Evolutionary conservation across 805 yeast genomes (phyloP), one percentile per base, ranked within the genome.

Genomic region (Myxozyma vanderwaltii): DNA sequence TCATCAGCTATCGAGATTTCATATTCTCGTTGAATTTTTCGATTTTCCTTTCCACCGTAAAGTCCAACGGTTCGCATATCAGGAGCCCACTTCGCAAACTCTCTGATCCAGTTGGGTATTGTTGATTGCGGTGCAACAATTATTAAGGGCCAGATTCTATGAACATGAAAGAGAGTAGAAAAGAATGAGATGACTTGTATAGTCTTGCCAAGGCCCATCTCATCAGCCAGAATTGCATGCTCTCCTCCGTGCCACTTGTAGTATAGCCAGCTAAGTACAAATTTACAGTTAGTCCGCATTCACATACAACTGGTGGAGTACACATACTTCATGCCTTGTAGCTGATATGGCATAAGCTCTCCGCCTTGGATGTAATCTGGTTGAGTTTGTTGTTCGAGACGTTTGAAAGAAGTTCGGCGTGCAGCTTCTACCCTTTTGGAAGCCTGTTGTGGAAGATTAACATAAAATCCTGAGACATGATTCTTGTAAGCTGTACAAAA

Each of bases 1-100:
- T 17, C 33, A 24, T 40, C 51, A 7, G 36, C 24, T 33, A 35
- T 27, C 17, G 19, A 26, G 67, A 61, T 63, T 63, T 47, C 67
- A 63, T n/a, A 68, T 58, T 67, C 39, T 27, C 82, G 73, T 41
- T 84, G 66, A 8, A 67, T 64, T 1, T 72, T 73, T 36, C 96
- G 79, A 15, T 77, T 81, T 4, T 74, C 77, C 63, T 86, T 86
- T n/a, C 75, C 50, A 0, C 95, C 96, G 59, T 91, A 2, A 96
- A 86, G 71, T 91, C 98, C 44, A 90, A 74, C 51, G 91, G 91
- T 83, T 61, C 97, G 74, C 35, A 94, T 77, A 0, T 96, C 89
- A 1, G 98, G 97, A 96, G 97, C 92, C 99, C 99, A 94, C 53
- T 86, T 82, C 67, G 91, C 97, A 51, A 92, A 83, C 72, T 94